Evolutionary conservation across 179 eudicot species (phyloP).

Genomic region (Gypsophila paniculata): DNA sequence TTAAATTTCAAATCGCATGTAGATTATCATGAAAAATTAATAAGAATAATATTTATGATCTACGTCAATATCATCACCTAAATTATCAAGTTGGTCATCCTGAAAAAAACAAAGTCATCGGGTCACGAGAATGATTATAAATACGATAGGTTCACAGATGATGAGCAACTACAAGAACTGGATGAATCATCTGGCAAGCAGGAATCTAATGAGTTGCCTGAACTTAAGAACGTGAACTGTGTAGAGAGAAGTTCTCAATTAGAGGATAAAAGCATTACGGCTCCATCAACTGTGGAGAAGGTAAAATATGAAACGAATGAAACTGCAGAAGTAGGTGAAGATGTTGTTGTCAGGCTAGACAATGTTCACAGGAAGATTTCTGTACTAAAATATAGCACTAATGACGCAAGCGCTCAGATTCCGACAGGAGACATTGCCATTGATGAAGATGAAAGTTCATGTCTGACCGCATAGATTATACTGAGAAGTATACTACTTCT

Average conservation of each 20-base stretch:
- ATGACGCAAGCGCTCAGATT: conserved; percentile 14
- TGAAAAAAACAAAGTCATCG: too few relatives aligned
- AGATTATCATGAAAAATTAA: too few relatives aligned
- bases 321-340: conserved; percentile 13
- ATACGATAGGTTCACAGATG: too few relatives aligned
- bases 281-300: conserved; percentile 24
- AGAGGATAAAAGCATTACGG: conserved; percentile 5
- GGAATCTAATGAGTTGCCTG: conserved; percentile 12
- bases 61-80: too few relatives aligned
- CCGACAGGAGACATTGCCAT: conserved; percentile 14
- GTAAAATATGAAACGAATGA: conserved; percentile 28
- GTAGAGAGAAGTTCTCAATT: conserved; percentile 22
- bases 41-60: too few relatives aligned
- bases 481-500: conserved; percentile 12
- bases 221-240: conserved; percentile 23
- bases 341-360: conserved; percentile 22
- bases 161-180: too few relatives aligned
- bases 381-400: conserved; percentile 17
- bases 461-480: conserved; percentile 9
- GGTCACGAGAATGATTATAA: too few relatives aligned
- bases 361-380: conserved; percentile 31
- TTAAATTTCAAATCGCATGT: too few relatives aligned
- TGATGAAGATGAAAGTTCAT: conserved; percentile 26
- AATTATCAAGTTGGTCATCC: too few relatives aligned
- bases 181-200: conserved; percentile 22